Base-by-base conservation (phyloP, 2,329 filamentous ascomycete species). In the Cadophora malorum region DNA sequence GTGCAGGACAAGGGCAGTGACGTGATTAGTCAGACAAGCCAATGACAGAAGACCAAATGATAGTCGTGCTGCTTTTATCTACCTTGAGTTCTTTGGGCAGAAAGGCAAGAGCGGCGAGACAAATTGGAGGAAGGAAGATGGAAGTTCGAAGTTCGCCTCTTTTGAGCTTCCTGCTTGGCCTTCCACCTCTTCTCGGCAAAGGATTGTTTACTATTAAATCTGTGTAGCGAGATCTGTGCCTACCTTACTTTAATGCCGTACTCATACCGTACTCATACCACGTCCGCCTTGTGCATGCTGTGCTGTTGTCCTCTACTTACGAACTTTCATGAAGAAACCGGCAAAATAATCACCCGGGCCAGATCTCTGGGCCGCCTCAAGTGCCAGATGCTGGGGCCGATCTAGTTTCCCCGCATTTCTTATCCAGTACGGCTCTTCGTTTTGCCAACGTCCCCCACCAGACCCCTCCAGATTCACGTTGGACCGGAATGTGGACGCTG, bases 371-470 rank as follows among this genome's bases (percentile, higher is more conserved):
- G 19, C 45, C 45, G 50, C 3, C n/a, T 5, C 21, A 59, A 59
- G 56, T 59, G 56, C 56, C 56, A 59, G 56, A 21, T 8, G 14
- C 56, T 19, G 35, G 12, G 33, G 35, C 56, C 56, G 56, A 59
- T 10, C 9, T 8, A 10, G 4, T 56, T 59, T 63, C 47, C 61
- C 61, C 61, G 61, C 61, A 63, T 52, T 53, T 41, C 23, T 19
- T 16, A 14, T 62, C 41, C 47, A 53, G 9, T 10, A 53, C 61
- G 61, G 49, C 47, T 63, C 14, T 63, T 52, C 50, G 10, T 63
- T 63, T 63, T 63, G 45, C 61, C 61, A 63, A 63, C 21, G 14
- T 19, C 47, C 19, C 28, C 60, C 60, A n/a, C 47, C 23, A 53
- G 8, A 19, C 33, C 28, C 60, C 60, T 23, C 47, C 28, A 53